Evolutionary conservation across 306 rosid species (phyloP), one percentile per base, ranked within the genome.

Genomic region (Senna siamea): DNA sequence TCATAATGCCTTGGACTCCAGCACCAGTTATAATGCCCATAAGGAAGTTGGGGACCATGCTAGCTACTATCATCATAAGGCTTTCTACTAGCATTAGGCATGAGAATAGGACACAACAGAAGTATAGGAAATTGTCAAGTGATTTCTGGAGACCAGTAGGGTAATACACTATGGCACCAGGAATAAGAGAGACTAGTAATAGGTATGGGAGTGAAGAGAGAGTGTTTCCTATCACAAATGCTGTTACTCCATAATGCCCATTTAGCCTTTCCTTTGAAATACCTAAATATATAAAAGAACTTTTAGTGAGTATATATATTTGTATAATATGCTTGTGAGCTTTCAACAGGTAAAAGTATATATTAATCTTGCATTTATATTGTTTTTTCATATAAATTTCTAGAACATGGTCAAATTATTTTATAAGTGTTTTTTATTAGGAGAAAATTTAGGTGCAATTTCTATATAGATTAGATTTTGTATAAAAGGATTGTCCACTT

Each of bases 1-100:
- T 77, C 93, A 92, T 83, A 0, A 88, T 51, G 22, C 89, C 96
- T 80, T 88, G 93, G 55, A 89, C 73, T 57, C 98, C 96, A 46
- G 92, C 84, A 11, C 98, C 93, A 0, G 81, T 51, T 59, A 89
- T 92, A 5, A 89, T 88, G 0, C 98, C 98, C 96, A 89, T 85
- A 0, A 92, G 92, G 43, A 80, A 86, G 77, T 89, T 71, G 0
- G 98, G 96, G 12, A 92, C 90, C 4, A 89, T 46, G 67, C 87
- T 81, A 0, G 93, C 92, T 14, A 89, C 87, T 44, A 87, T 82
- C 98, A 92, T 89, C 96, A 89, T 92, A 0, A 89, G 80, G 80
- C 93, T 86, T 80, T 92, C 98, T 3, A 92, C 93, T 15, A 88
- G 46, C 88, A 82, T 73, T 60, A 89, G 60, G 60, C 89, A 80